A percentile compares a stretch with the other conserved stretches of the same genome.
Evolutionary conservation across 2,329 filamentous ascomycete genomes (phyloP).

Genomic region (Talaromyces rugulosus): DNA sequence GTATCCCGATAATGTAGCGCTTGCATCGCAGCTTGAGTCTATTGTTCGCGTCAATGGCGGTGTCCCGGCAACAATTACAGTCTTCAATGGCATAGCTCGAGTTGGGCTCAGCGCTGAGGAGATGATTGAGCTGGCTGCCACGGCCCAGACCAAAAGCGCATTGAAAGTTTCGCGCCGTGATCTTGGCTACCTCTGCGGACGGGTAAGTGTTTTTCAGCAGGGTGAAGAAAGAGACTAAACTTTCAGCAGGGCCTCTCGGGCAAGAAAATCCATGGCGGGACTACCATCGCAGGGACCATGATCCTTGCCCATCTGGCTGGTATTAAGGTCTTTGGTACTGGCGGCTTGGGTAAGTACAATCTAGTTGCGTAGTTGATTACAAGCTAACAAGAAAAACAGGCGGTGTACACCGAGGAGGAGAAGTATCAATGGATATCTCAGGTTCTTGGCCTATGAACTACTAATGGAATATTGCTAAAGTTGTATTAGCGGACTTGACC

Average conservation of each 20-base stretch:
- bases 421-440: slow-evolving; percentile 86
- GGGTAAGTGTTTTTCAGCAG: slow-evolving; percentile 46
- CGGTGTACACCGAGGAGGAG: slow-evolving; percentile 85
- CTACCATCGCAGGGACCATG: slow-evolving; percentile 92
- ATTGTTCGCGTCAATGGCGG: slow-evolving; percentile 76
- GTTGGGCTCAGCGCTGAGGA: slow-evolving; percentile 74
- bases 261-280: slow-evolving; percentile 75
- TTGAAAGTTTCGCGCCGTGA: slow-evolving; percentile 85
- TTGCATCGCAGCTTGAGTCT: slow-evolving; percentile 76
- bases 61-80: slow-evolving; percentile 84
- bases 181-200: slow-evolving; percentile 72
- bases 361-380: background rate
- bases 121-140: slow-evolving; percentile 63
- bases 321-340: slow-evolving; percentile 90
- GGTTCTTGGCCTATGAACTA: slow-evolving; percentile 20
- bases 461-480: background rate
- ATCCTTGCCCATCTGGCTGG: slow-evolving; percentile 79
- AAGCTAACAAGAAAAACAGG: slow-evolving; percentile 37
- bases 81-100: slow-evolving; percentile 75
- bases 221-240: slow-evolving; percentile 7
- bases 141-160: slow-evolving; percentile 63
- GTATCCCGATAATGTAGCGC: slow-evolving; percentile 66
- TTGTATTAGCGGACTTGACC: slow-evolving; percentile 69
- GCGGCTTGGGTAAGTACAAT: slow-evolving; percentile 61
- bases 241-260: slow-evolving; percentile 56